Evolutionary conservation across 768 basidiomycete genomes (phyloP).

Genomic region (Leccinellum luteum): DNA sequence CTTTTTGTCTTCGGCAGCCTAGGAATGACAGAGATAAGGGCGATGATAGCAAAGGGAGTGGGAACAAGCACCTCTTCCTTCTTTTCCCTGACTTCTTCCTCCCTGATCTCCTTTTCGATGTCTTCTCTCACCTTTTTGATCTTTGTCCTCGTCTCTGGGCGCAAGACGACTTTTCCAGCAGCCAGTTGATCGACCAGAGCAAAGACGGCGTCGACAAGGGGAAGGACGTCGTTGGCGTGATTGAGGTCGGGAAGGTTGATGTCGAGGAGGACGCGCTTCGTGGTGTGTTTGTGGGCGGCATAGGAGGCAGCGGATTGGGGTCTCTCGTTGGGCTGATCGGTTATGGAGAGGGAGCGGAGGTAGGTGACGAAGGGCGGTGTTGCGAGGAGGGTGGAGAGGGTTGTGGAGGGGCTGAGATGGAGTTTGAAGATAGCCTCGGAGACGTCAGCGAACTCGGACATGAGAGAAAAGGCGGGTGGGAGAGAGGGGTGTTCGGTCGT

Average conservation of each 20-base stretch:
- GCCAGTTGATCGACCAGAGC: constrained; percentile 68
- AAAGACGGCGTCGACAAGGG: constrained; percentile 68
- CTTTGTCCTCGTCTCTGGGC: constrained; percentile 82
- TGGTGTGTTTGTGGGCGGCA: constrained; percentile 39
- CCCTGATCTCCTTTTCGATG: constrained; percentile 63
- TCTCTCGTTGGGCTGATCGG: constrained; percentile 79
- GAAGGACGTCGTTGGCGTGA: constrained; percentile 44
- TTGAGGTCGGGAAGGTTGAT: constrained; percentile 53
- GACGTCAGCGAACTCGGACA: constrained; percentile 88
- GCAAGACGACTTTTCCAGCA: constrained; percentile 47
- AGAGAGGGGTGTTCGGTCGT: constrained; percentile 64
- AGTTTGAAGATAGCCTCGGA: constrained; percentile 74
- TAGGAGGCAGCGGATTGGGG: constrained; percentile 53
- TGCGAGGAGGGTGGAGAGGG: constrained; percentile 55
- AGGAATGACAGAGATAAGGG: not conserved
- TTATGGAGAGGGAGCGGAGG: constrained; percentile 86
- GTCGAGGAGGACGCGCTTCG: constrained; percentile 75
- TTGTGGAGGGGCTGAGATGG: constrained; percentile 36
- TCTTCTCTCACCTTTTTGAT: constrained; percentile 72
- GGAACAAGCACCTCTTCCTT: constrained; percentile 57
- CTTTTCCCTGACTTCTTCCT: constrained; percentile 64
- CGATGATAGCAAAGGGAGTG: not conserved
- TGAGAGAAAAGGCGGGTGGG: constrained; percentile 62
- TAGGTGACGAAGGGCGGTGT: constrained; percentile 65
- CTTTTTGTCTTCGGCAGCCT: constrained; percentile 65